Evolutionary conservation across 2,329 filamentous ascomycete genomes (phyloP).

Genomic region (Alternaria rosae): DNA sequence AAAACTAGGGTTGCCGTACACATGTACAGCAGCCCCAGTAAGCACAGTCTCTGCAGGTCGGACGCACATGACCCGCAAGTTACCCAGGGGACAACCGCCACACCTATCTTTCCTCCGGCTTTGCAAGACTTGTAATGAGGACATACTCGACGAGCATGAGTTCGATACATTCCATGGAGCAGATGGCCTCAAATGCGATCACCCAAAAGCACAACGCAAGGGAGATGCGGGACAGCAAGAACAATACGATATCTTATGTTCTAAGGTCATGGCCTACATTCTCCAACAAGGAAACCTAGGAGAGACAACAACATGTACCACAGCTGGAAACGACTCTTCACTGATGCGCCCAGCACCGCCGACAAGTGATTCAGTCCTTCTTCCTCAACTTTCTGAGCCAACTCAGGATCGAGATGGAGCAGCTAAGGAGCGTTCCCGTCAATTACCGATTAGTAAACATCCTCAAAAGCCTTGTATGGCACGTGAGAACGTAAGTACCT

Average conservation of each 20-base stretch:
- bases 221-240: background rate
- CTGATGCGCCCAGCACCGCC: background rate
- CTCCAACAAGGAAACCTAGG: background rate
- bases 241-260: background rate
- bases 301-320: background rate
- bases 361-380: background rate
- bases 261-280: background rate
- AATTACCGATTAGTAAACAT: too few species aligned
- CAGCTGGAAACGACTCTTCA: background rate
- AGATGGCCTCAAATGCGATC: conserved; percentile 2
- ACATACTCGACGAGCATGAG: conserved; percentile 5
- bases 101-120: conserved; percentile 17
- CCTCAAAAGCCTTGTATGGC: background rate
- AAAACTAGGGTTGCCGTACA: background rate
- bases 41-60: conserved; percentile 15
- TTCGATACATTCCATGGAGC: conserved; percentile 1
- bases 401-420: background rate
- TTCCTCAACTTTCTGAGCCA: background rate
- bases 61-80: conserved; percentile 8
- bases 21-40: background rate
- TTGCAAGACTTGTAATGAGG: conserved; percentile 20
- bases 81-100: background rate
- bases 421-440: background rate
- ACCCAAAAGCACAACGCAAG: background rate
- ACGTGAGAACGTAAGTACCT: background rate